Percentiles rank a stretch among this genome's conserved stretches.
These are phyloP conservation scores for Sphaceloma murrayae DNA, from an alignment of 2,329 filamentous ascomycete genomes.

Conservation along the genomic window DNA sequence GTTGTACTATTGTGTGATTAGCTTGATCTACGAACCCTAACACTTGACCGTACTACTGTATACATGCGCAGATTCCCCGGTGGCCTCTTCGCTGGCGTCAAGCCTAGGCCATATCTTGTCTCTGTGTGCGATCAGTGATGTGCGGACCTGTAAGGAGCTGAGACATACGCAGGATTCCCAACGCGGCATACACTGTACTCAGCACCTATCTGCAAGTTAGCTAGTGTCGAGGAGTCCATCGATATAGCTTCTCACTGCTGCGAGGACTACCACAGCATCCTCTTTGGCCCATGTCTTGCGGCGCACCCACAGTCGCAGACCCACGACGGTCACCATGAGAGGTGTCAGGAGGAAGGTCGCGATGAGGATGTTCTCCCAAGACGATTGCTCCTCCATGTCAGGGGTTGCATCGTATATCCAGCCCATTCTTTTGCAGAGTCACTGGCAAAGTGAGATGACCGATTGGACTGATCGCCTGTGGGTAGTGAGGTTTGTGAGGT, in stretches of 20 bases:
- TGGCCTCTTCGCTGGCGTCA: constrained; percentile 1
- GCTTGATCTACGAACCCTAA: not conserved
- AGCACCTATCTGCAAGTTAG: not conserved
- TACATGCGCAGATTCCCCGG: constrained; percentile 1
- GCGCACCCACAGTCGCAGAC: constrained; percentile 3
- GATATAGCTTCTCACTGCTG: constrained; percentile 7
- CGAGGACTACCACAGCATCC: constrained; percentile 6
- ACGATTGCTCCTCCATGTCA: constrained; percentile 1
- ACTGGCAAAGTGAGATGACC: no score
- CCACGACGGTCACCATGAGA: constrained; percentile 1
- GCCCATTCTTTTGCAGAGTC: not conserved
- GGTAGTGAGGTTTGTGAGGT: no score
- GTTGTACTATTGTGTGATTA: constrained; percentile 3
- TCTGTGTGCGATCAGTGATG: not conserved
- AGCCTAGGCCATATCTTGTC: constrained; percentile 10
- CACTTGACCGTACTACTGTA: not conserved
- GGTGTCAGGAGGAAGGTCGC: not conserved
- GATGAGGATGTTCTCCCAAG: constrained; percentile 9
- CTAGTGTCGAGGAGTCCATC: no score
- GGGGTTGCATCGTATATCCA: constrained; percentile 2
- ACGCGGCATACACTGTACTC: constrained; percentile 4
- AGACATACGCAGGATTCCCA: constrained; percentile 10
- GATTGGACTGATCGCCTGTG: no score
- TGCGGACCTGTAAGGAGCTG: no score
- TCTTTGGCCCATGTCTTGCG: not conserved